Base-by-base conservation (phyloP, 495 filamentous ascomycete genomes). In the Articulospora tetracladia region DNA sequence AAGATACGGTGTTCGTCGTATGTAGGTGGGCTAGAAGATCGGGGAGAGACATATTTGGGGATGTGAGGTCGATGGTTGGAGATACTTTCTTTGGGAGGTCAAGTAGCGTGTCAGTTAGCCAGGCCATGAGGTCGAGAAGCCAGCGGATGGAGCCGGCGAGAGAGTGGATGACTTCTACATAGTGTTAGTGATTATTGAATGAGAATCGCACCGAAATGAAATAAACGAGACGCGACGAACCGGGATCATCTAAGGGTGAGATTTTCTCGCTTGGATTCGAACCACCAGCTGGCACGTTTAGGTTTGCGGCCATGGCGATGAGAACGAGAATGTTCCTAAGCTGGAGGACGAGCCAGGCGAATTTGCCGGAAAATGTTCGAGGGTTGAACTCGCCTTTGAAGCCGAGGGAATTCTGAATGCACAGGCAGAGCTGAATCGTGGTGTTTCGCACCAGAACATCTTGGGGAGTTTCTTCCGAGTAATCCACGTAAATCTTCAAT, bases 311-410 rank as follows among this genome's bases (percentile, higher is more conserved):
- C 44, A 85, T 83, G 1, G 79, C 84, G 61, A 90, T 83, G 57
- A 87, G 77, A 39, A 90, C 76, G 3, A 87, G 82, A 17, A 87
- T 80, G 65, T 88, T 86, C 36, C 89, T 81, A 32, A 93, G 74
- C 68, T 90, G 86, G 34, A 96, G 73, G 32, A 85, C 83, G 1
- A 86, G 73, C 80, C 85, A 88, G n/a, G 91, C 83, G 51, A 95
- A 76, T 65, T 87, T 89, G 25, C 86, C 86, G 27, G 83, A 70
- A 24, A 89, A 77, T 27, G 72, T 79, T 22, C 88, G 84, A 13
- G 79, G 74, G 46, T 80, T 74, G 50, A 77, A 77, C 49, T 83
- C 83, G 20, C 83, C 84, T 44, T 75, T 78, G 67, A 83, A 90
- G 19, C 86, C 86, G 26, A 93, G 73, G 51, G 85, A 82, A 57